These are phyloP conservation scores for Peniophora sp. DNA, from an alignment of 1,284 basidiomycete genomes.

Conservation along the genomic window DNA sequence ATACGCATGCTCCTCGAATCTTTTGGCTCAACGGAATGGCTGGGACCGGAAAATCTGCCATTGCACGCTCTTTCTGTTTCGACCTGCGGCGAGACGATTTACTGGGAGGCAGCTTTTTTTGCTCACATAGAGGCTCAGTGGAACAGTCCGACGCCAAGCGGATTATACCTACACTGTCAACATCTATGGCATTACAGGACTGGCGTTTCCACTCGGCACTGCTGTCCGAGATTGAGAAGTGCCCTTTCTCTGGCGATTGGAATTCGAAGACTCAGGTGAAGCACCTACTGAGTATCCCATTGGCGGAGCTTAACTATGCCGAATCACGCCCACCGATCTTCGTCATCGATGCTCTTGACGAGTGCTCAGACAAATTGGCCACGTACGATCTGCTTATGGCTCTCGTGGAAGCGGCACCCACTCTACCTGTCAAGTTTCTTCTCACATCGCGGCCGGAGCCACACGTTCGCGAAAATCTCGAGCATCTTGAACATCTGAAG, in stretches of 20 bases:
- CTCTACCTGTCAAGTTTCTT: not conserved
- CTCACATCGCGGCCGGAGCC: not conserved
- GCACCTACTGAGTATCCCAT: not conserved
- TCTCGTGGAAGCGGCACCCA: not conserved
- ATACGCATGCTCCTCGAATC: slow-evolving; percentile 5
- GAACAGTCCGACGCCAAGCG: not conserved
- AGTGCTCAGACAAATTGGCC: not conserved
- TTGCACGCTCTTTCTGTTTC: slow-evolving; percentile 12
- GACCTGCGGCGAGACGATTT: slow-evolving; percentile 3
- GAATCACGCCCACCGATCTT: not conserved
- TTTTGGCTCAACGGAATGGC: slow-evolving; percentile 19
- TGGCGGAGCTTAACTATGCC: not conserved
- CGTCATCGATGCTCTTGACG: not conserved
- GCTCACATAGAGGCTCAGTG: slow-evolving; percentile 5
- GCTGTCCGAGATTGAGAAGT: not conserved
- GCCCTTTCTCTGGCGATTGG: not conserved
- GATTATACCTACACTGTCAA: not conserved
- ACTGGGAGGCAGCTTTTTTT: slow-evolving; percentile 15
- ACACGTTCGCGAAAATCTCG: not conserved
- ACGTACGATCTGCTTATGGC: not conserved
- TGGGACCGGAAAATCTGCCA: slow-evolving; percentile 17
- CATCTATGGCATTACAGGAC: not conserved
- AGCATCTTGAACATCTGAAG: too few species aligned
- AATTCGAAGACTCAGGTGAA: not conserved
- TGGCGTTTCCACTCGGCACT: not conserved